A percentile compares a stretch with the other conserved stretches of the same genome.
phyloP scores from a whole-genome alignment of 2,329 filamentous ascomycete genomes.

The Sarocladiaceae sp. region DNA sequence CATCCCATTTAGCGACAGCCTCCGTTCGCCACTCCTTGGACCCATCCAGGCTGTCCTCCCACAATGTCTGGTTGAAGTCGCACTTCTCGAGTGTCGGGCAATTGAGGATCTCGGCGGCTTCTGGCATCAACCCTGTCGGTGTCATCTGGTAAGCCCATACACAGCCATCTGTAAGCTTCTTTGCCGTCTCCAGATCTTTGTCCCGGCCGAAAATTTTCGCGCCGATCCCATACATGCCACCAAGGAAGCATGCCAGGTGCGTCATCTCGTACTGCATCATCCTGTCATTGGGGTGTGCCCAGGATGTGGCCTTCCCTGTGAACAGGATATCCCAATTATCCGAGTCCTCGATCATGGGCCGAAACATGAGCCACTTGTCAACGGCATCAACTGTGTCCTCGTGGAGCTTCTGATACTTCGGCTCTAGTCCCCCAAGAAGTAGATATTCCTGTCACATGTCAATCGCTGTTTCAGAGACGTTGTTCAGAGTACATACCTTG shows the following conservation, averaged over 20 bases:
- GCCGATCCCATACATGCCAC: constrained; percentile 63
- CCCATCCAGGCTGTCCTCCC: constrained; percentile 44
- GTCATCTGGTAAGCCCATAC: constrained; percentile 63
- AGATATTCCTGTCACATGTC: constrained; percentile 43
- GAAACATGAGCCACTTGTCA: constrained; percentile 68
- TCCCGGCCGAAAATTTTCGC: constrained; percentile 55
- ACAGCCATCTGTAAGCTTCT: constrained; percentile 60
- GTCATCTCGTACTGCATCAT: constrained; percentile 52
- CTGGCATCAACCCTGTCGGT: constrained; percentile 59
- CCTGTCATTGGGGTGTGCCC: constrained; percentile 34
- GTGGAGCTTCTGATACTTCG: constrained; percentile 70
- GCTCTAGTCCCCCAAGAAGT: constrained; percentile 66
- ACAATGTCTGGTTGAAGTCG: constrained; percentile 43
- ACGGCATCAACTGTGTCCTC: constrained; percentile 59
- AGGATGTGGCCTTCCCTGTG: constrained; percentile 52
- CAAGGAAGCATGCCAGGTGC: constrained; percentile 62
- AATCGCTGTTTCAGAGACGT: constrained; percentile 1
- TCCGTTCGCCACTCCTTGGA: constrained; percentile 34
- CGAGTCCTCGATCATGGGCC: constrained; percentile 63
- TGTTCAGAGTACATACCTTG: constrained; percentile 34
- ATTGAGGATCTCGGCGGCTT: constrained; percentile 36
- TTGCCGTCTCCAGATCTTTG: constrained; percentile 56
- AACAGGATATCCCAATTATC: constrained; percentile 63
- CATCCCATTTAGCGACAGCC: constrained; percentile 38
- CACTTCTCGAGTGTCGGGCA: constrained; percentile 44